phyloP scores from a whole-genome alignment of 2,329 filamentous ascomycete genomes.

The Alternaria incomplexa region DNA sequence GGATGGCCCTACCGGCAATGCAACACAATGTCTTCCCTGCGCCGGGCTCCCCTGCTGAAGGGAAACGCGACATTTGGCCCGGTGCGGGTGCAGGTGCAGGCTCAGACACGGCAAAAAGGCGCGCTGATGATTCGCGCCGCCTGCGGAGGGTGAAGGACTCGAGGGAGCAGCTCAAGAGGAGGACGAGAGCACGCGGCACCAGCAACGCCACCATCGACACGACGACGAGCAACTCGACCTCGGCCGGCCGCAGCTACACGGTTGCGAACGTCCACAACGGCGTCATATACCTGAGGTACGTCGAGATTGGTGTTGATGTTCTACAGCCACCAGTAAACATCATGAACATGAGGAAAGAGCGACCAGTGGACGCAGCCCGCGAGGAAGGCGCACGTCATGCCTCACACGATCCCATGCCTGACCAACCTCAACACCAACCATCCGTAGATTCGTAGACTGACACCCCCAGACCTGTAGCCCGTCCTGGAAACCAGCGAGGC shows the following conservation, averaged over 20 bases:
- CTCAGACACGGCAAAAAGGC: conserved; percentile 36
- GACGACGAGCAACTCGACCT: conserved; percentile 31
- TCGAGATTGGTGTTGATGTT: background rate
- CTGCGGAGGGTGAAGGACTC: conserved; percentile 47
- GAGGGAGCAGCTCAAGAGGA: conserved; percentile 45
- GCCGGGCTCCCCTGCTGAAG: conserved; percentile 33
- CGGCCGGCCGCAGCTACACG: conserved; percentile 51
- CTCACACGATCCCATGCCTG: background rate
- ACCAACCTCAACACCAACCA: background rate
- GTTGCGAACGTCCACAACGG: conserved; percentile 57
- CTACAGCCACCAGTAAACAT: background rate
- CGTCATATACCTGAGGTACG: conserved; percentile 56
- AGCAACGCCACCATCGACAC: conserved; percentile 44
- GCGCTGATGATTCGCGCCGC: conserved; percentile 38
- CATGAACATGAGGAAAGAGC: background rate
- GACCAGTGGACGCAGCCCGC: background rate
- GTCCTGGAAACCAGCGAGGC: conserved; percentile 42
- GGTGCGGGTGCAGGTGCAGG: conserved; percentile 19
- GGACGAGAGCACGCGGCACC: conserved; percentile 36
- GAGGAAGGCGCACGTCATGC: background rate
- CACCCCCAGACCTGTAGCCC: conserved; percentile 43
- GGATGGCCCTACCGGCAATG: conserved; percentile 44
- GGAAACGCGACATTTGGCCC: conserved; percentile 35
- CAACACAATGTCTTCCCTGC: conserved; percentile 37
- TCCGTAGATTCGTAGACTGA: conserved; percentile 14